Evolutionary conservation across 2,329 filamentous ascomycete species (phyloP), one percentile per base, ranked within the genome.

Genomic region (Cyphellophora attinorum): DNA sequence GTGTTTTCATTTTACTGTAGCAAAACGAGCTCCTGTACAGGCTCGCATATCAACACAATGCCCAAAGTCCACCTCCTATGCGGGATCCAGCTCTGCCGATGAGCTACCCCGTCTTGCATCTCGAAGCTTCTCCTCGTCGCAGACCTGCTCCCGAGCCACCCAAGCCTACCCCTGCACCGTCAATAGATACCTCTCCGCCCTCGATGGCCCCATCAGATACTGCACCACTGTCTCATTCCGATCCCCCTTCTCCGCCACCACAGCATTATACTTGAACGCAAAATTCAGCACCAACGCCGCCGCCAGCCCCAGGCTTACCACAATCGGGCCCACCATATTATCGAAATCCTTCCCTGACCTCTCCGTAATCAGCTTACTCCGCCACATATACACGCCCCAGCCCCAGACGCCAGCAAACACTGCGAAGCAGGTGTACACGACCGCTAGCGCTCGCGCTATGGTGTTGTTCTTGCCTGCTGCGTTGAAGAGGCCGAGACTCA

Each of bases 291-390:
- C 68, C 53, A 98, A 60, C 5, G 88, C 86, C 32, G 80, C 52
- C 43, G 84, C 79, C 54, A 98, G 57, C 3, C 86, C 83, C 23
- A 81, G 60, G 51, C 84, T 91, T 28, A 96, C 79, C 6, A 93
- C 70, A 36, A 95, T 61, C 1, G 91, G 91, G 0, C 91, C 91
- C 40, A 85, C 60, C 51, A 89, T 65, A 49, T 86, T 91, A 58
- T 98, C 89, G 58, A 98, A 93, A 50, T 96, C 88, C 58, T 81
- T 89, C 6, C 85, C 86, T 52, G 85, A 94, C 45, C 91, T 69
- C 57, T 85, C 76, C 25, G 81, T 59, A 53, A 98, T 98, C 70
- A 96, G 77, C 35, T 66, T 71, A 39, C 80, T 72, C 19, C 91
- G 71, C 53, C 72, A 74, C 51, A 80, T 76, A 53, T 93, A 81